Percentiles rank a stretch among this genome's conserved stretches.
Conservation (phyloP, 441 rosid species). For the Jatropha podagrica region DNA sequence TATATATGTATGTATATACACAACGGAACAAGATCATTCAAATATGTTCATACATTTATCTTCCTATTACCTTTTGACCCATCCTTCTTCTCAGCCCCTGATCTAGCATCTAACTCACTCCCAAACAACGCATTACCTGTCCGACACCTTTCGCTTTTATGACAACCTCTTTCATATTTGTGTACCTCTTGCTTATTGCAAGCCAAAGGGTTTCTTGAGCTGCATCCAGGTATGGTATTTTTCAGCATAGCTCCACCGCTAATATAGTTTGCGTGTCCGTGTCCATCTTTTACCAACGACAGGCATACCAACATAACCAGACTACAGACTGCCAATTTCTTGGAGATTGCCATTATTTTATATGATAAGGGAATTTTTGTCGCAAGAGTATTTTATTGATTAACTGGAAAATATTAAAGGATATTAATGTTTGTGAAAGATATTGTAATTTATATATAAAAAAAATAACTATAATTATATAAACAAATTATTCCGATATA, state of each 20-base stretch:
- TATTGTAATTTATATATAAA: background rate
- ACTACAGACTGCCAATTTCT: background rate
- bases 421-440: background rate
- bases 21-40: too few relatives aligned
- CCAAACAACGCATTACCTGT: too few relatives aligned
- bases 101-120: too few relatives aligned
- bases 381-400: too few relatives aligned
- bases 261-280: background rate
- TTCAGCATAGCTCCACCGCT: background rate
- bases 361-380: background rate
- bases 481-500: background rate
- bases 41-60: too few relatives aligned
- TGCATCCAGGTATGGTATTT: background rate
- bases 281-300: background rate
- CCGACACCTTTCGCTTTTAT: too few relatives aligned
- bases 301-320: background rate
- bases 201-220: background rate
- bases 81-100: too few relatives aligned
- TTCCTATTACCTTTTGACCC: too few relatives aligned
- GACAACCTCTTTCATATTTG: background rate
- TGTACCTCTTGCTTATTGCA: background rate
- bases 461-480: background rate
- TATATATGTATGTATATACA: too few relatives aligned
- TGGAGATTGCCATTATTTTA: background rate
- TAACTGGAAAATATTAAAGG: background rate